Conservation (phyloP, 192 early-diverging fungal genomes). For the Backusella macrospora region DNA sequence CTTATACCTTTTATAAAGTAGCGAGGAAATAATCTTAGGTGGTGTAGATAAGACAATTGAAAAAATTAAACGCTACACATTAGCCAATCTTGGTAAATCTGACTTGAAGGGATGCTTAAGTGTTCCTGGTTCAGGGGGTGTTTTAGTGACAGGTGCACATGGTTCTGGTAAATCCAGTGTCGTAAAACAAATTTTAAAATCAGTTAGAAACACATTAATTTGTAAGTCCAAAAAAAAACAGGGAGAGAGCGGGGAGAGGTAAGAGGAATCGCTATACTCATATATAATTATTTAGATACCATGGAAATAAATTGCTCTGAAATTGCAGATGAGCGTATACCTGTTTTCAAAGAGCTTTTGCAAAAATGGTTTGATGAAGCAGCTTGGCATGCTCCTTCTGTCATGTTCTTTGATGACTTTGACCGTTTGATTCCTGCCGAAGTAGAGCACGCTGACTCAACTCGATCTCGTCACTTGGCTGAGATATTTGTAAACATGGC, state of each 20-base stretch:
- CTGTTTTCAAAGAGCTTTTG: constrained; percentile 61
- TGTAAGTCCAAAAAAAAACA: constrained; percentile 50
- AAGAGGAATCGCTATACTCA: not conserved
- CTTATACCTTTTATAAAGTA: not conserved
- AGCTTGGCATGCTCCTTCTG: constrained; percentile 70
- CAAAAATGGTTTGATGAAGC: constrained; percentile 64
- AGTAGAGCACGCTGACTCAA: constrained; percentile 72
- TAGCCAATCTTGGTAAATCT: constrained; percentile 44
- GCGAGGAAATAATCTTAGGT: constrained; percentile 41
- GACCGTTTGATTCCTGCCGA: constrained; percentile 74
- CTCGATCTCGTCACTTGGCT: constrained; percentile 62
- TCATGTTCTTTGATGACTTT: constrained; percentile 77
- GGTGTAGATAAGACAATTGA: constrained; percentile 44
- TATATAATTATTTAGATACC: constrained; percentile 47
- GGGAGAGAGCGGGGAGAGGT: not conserved
- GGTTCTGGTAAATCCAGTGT: constrained; percentile 79
- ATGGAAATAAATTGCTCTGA: constrained; percentile 59
- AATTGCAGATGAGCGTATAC: constrained; percentile 58
- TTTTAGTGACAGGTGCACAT: constrained; percentile 70
- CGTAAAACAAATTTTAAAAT: constrained; percentile 50
- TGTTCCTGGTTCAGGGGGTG: constrained; percentile 50
- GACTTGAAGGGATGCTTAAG: constrained; percentile 44
- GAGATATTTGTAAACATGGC: constrained; percentile 66
- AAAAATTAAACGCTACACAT: constrained; percentile 45
- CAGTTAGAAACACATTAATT: constrained; percentile 41